Base-by-base conservation (phyloP, 2,329 filamentous ascomycete genomes). In the Endocalyx cinctus region DNA sequence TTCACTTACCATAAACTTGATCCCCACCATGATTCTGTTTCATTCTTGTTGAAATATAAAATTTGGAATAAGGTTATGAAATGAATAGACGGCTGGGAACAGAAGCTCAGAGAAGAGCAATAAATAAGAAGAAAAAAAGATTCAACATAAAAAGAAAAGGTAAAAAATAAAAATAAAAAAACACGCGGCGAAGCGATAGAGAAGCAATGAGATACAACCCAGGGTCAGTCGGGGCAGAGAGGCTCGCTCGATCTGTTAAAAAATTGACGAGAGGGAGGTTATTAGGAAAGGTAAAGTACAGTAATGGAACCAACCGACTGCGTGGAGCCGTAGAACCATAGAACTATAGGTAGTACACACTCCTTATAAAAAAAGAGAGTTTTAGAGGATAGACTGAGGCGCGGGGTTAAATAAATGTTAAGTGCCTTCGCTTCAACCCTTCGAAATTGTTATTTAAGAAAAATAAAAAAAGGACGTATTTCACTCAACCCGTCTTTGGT, bases 11-110 rank as follows among this genome's bases (percentile, higher is more conserved):
- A 58, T 59, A 56, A 56, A 67, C 62, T 51, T 54, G 55, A 42
- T 57, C 52, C 52, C 55, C 56, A 51, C 56, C 61, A 62, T 65
- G 52, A 53, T 57, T 60, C 49, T 60, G 59, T 55, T 61, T 62
- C 66, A 69, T 69, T 60, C 53, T 67, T 65, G 56, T 50, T 47
- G 37, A 39, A 37, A 41, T 27, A 35, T 36, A 33, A 31, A 31
- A 32, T 17, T 29, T n/a, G 33, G 30, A 11, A 17, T 33, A 20
- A 18, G 22, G 30, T 18, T 17, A 17, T n/a, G 30, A 11, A 20
- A 17, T 16, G 23, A 15, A n/a, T n/a, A n/a, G n/a, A n/a, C n/a
- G n/a, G n/a, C n/a, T n/a, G n/a, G n/a, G n/a, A n/a, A n/a, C n/a
- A n/a, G n/a, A n/a, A n/a, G n/a, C 16, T 20, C 19, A 23, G 20